Evolutionary conservation across 2,329 filamentous ascomycete genomes (phyloP), one percentile per base, ranked within the genome.

Genomic region (Metarhizium brunneum): DNA sequence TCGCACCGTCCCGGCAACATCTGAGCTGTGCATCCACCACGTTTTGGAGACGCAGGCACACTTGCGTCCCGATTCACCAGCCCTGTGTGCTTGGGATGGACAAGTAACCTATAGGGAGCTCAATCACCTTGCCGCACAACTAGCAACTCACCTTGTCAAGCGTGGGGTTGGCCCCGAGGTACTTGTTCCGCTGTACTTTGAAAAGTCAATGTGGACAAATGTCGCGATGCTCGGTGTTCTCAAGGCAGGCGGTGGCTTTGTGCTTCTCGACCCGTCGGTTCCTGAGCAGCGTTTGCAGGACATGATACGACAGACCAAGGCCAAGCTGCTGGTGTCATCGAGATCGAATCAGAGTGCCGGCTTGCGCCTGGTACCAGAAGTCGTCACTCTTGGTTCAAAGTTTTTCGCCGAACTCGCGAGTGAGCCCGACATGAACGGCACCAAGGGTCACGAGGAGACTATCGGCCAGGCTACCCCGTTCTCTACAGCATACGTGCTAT

Each of bases 201-300:
- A 63, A 13, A 67, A 65, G 54, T 63, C 61, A 16, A 30, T 53
- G 4, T 59, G 57, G 60, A 58, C 60, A 16, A 54, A 60, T 4
- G 58, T 64, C 1, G 58, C 58, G 0, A 64, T 64, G 20, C 36
- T 67, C 8, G 64, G 57, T 13, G 54, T 66, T 29, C 53, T 65
- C n/a, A 64, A 65, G 54, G 56, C 62, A 8, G 66, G 66, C 10
- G 59, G 59, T 14, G 64, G 60, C 14, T 68, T 63, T 52, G 58
- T 63, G 2, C 60, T 61, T 1, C 54, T 66, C 8, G 64, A 66
- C 50, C 58, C 58, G 3, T 57, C 59, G 13, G 56, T 61, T 36
- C 61, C 65, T 8, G 45, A 42, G 13, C 40, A 38, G 4, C 56
- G 58, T 3, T 48, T 60, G 2, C 35, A 13, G 7, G 7, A 8